These are phyloP conservation scores for Calonectria honghensis DNA, from an alignment of 2,329 filamentous ascomycete species.

Conservation along the genomic window DNA sequence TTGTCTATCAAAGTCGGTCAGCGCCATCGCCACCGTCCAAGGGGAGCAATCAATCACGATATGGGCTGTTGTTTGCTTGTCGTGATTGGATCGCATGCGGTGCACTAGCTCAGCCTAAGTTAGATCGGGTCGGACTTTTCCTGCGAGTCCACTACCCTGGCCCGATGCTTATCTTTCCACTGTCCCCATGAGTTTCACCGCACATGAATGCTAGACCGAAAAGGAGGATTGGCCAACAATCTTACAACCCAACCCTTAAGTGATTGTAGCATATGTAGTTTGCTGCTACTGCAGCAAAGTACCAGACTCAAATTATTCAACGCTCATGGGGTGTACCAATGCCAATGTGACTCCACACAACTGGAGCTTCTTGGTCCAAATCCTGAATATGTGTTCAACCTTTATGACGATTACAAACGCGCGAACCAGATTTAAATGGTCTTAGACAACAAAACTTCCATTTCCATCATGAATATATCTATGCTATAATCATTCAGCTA, in stretches of 20 bases:
- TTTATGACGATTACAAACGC: too few relatives aligned
- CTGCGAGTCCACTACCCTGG: not conserved
- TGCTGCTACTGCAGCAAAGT: too few relatives aligned
- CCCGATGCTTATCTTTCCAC: not conserved
- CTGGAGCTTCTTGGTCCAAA: not conserved
- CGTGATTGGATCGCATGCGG: not conserved
- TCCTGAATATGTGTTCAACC: too few relatives aligned
- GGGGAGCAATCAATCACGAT: not conserved
- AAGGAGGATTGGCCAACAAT: not conserved
- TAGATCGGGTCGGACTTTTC: not conserved
- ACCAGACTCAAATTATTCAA: too few relatives aligned
- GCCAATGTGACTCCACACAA: not conserved
- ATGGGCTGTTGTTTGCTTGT: not conserved
- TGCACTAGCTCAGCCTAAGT: not conserved
- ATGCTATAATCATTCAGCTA: not conserved
- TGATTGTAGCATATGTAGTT: too few relatives aligned
- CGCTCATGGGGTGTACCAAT: too few relatives aligned
- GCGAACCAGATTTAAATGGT: too few relatives aligned
- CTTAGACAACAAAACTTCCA: not conserved
- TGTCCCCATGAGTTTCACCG: not conserved
- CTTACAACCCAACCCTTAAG: too few relatives aligned
- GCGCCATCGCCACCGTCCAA: not conserved
- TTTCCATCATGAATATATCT: not conserved
- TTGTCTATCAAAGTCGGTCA: not conserved
- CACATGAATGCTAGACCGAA: not conserved